Conservation (phyloP, 2,329 filamentous ascomycete species). For the Trichoderma asperellum region DNA sequence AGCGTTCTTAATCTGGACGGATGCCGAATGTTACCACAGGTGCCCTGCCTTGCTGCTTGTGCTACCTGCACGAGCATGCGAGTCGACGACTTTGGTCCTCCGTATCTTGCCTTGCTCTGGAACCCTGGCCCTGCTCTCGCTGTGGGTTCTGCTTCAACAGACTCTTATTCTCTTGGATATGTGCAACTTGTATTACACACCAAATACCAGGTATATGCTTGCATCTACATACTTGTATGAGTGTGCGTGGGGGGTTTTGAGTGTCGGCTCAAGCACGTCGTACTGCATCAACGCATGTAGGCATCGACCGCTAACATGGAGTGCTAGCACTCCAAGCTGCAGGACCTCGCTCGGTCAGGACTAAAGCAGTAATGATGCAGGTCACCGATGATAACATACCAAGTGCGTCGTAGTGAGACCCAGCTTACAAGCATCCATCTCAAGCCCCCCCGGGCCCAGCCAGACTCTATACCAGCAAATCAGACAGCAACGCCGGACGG, state of each 20-base stretch:
- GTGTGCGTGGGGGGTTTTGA: constrained; percentile 6
- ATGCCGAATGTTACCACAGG: constrained; percentile 9
- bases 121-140: background rate
- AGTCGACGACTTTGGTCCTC: constrained; percentile 5
- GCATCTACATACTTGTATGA: background rate
- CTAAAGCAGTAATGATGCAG: constrained; percentile 19
- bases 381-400: constrained; percentile 21
- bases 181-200: background rate
- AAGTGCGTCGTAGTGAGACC: constrained; percentile 10
- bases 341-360: constrained; percentile 6
- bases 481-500: background rate
- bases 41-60: background rate
- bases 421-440: constrained; percentile 10
- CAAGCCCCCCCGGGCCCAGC: background rate
- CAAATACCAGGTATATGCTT: background rate
- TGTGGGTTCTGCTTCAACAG: background rate
- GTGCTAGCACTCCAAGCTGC: background rate
- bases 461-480: background rate
- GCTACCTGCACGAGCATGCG: constrained; percentile 2
- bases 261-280: background rate
- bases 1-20: background rate
- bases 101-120: background rate
- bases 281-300: background rate
- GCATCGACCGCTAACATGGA: background rate
- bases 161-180: too few species aligned